phyloP scores from a whole-genome alignment of 805 yeast species.

The Saturnispora sekii region DNA sequence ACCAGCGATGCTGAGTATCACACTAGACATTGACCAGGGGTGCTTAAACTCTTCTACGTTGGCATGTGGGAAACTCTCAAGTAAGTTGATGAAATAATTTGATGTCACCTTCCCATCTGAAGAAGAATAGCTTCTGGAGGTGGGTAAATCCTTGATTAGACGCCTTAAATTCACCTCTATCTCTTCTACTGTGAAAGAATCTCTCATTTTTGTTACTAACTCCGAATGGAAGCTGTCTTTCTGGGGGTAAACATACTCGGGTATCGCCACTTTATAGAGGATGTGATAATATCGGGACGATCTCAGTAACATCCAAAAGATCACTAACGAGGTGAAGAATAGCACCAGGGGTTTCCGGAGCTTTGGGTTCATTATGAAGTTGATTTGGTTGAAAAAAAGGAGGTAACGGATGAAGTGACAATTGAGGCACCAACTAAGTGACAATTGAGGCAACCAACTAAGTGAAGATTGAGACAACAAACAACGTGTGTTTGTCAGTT shows the following conservation, averaged over 20 bases:
- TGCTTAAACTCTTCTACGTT: constrained; percentile 49
- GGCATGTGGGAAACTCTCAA: constrained; percentile 9
- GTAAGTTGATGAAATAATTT: constrained; percentile 48
- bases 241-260: constrained; percentile 25
- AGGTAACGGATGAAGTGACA: too few species aligned
- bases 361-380: not conserved
- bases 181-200: constrained; percentile 5
- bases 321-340: not conserved
- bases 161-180: constrained; percentile 4
- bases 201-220: constrained; percentile 26
- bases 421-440: too few species aligned
- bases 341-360: not conserved
- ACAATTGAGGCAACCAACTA: too few species aligned
- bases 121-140: constrained; percentile 68
- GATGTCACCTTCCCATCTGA: constrained; percentile 63
- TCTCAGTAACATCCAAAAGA: not conserved
- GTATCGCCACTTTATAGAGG: not conserved
- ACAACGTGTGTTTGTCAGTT: too few species aligned
- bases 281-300: constrained; percentile 3
- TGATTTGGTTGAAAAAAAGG: not conserved
- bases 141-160: constrained; percentile 17
- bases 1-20: constrained; percentile 49
- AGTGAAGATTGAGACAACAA: too few species aligned
- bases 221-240: constrained; percentile 36
- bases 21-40: constrained; percentile 69